phyloP scores from a whole-genome alignment of 2,329 filamentous ascomycete genomes.

The Colletotrichum eleusines region DNA sequence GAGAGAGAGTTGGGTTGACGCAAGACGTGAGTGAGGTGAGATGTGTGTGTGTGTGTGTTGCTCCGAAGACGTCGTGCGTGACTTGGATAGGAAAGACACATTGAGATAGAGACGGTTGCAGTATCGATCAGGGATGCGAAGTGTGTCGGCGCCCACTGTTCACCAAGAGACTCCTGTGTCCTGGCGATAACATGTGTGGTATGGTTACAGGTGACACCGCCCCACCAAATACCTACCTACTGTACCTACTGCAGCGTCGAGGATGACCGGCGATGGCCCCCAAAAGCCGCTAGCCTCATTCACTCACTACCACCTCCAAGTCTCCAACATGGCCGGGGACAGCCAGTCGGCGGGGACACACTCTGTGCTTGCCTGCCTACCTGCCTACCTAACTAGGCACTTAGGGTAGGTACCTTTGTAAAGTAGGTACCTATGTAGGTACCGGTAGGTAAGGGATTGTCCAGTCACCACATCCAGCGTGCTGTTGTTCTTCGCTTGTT shows the following conservation, averaged over 20 bases:
- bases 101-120: background rate
- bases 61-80: background rate
- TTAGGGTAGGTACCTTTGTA: no score
- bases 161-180: constrained; percentile 21
- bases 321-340: constrained; percentile 6
- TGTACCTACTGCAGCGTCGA: constrained; percentile 33
- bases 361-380: background rate
- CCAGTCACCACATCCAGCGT: no score
- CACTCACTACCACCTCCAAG: background rate
- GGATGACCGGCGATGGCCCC: constrained; percentile 38
- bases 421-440: background rate
- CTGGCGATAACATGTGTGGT: constrained; percentile 1
- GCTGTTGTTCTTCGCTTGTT: background rate
- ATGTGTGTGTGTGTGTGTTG: background rate
- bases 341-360: constrained; percentile 7
- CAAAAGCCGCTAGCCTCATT: constrained; percentile 33
- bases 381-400: background rate
- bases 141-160: constrained; percentile 26
- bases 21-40: background rate
- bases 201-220: constrained; percentile 13
- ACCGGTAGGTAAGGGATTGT: no score
- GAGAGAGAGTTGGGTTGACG: background rate
- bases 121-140: background rate
- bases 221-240: constrained; percentile 31
- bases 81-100: background rate